phyloP scores from a whole-genome alignment of 1,284 basidiomycete genomes.

The Phlebopus sp. region DNA sequence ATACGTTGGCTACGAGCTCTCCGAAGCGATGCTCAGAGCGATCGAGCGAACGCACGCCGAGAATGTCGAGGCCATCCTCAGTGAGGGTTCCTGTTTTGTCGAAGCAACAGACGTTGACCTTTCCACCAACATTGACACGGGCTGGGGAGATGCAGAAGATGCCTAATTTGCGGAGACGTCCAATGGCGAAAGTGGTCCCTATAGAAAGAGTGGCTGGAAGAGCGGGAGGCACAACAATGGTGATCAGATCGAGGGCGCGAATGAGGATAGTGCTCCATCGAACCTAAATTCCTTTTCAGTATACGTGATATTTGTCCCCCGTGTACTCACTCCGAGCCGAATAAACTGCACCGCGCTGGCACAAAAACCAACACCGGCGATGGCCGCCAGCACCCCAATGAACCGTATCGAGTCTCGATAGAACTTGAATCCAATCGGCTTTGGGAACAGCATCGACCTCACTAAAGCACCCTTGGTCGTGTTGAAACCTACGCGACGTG shows the following conservation, averaged over 20 bases:
- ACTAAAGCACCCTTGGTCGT: conserved; percentile 97
- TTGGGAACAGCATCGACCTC: conserved; percentile 98
- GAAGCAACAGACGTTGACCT: conserved; percentile 98
- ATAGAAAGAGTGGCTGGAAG: conserved; percentile 97
- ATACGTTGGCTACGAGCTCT: conserved; percentile 84
- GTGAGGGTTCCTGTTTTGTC: conserved; percentile 99
- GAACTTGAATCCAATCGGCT: conserved; percentile 97
- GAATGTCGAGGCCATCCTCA: conserved; percentile 96
- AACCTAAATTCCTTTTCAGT: conserved; percentile 47
- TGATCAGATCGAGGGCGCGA: conserved; percentile 95
- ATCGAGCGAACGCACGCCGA: conserved; percentile 86
- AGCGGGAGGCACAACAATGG: conserved; percentile 96
- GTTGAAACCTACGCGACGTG: conserved; percentile 69
- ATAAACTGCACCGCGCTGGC: conserved; percentile 91
- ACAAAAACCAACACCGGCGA: conserved; percentile 87
- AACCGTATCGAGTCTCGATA: conserved; percentile 98
- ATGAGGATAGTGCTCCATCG: conserved; percentile 89
- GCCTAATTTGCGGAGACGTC: conserved; percentile 82
- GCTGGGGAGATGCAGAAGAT: conserved; percentile 98
- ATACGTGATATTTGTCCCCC: not conserved
- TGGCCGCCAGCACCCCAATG: conserved; percentile 86
- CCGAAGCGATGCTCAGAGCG: conserved; percentile 78
- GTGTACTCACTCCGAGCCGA: conserved; percentile 71
- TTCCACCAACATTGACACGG: conserved; percentile 94
- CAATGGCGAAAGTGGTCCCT: conserved; percentile 94